Evolutionary conservation across 176 grass and related monocot genomes (phyloP).

Genomic region (Carex parvula): DNA sequence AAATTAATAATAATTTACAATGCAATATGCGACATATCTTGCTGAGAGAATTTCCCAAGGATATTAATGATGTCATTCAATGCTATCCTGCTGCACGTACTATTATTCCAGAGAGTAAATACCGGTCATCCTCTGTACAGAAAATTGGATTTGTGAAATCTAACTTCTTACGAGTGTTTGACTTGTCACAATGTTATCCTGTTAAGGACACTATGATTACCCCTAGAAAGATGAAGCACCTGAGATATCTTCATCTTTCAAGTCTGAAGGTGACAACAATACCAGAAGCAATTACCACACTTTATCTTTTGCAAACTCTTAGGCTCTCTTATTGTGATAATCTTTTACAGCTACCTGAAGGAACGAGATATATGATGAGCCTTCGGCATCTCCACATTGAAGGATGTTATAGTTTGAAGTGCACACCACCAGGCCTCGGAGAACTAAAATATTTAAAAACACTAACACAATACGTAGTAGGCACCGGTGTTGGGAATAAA

Average conservation of each 20-base stretch:
- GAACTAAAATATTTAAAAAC: too few relatives aligned
- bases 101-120: too few relatives aligned
- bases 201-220: not conserved
- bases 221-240: not conserved
- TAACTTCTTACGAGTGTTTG: not conserved
- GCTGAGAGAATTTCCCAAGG: too few relatives aligned
- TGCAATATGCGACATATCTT: too few relatives aligned
- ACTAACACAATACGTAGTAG: too few relatives aligned
- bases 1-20: too few relatives aligned
- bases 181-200: not conserved
- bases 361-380: too few relatives aligned
- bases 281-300: not conserved
- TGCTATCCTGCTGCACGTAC: not conserved
- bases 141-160: conserved; percentile 4
- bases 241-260: not conserved
- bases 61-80: not conserved
- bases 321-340: not conserved
- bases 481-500: too few relatives aligned
- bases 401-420: too few relatives aligned
- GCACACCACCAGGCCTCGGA: too few relatives aligned
- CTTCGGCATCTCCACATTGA: too few relatives aligned
- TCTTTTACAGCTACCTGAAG: too few relatives aligned
- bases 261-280: not conserved
- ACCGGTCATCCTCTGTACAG: not conserved
- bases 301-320: not conserved